These are phyloP conservation scores for Daldinia decipiens DNA, from an alignment of 495 filamentous ascomycete genomes.

Conservation along the genomic window DNA sequence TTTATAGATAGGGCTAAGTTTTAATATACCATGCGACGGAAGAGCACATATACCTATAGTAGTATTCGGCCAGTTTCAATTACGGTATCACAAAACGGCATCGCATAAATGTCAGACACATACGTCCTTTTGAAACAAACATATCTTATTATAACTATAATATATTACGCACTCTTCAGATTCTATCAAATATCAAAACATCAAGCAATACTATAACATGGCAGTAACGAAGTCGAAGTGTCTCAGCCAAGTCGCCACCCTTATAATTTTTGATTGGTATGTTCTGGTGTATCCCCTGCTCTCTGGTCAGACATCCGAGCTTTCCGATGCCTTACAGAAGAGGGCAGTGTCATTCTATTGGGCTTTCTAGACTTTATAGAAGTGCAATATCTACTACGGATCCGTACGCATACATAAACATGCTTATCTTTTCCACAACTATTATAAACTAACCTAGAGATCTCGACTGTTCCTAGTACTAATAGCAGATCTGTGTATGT, in stretches of 20 bases:
- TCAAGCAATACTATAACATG: neutral
- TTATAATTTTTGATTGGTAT: neutral
- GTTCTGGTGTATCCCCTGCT: neutral
- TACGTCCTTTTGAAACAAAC: neutral
- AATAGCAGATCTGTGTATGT: neutral
- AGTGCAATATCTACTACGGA: too few species aligned
- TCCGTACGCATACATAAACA: too few species aligned
- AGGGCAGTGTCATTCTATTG: neutral
- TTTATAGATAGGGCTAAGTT: neutral
- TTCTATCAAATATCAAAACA: neutral
- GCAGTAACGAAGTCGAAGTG: neutral
- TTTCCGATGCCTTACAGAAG: neutral
- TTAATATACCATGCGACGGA: neutral
- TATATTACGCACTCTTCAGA: neutral
- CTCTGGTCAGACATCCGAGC: neutral
- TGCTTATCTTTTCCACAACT: neutral
- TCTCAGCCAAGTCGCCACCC: neutral
- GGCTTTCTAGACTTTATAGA: too few species aligned
- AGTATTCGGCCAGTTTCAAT: constrained; percentile 1
- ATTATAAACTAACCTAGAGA: neutral
- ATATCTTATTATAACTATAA: neutral
- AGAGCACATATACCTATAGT: neutral
- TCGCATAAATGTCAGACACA: too few species aligned
- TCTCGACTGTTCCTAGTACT: neutral
- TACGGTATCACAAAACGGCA: neutral